Conservation (phyloP, 148 eudicot species). For the Oxyria digyna region DNA sequence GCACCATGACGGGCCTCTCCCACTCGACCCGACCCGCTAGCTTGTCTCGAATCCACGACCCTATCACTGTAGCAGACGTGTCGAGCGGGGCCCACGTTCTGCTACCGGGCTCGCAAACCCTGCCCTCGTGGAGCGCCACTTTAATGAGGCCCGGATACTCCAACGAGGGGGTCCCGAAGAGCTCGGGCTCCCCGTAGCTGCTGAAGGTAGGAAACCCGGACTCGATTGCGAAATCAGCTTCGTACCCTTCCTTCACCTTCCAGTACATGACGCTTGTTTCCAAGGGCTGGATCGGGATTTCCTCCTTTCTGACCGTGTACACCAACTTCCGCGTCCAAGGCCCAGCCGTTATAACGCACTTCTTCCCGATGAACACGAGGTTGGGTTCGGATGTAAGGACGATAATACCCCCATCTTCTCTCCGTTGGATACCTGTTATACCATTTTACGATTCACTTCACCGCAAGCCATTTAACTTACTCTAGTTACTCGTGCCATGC, state of each 20-base stretch:
- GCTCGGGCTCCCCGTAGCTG: slow-evolving; percentile 52
- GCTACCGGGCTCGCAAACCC: slow-evolving; percentile 50
- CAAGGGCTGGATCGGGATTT: slow-evolving; percentile 48
- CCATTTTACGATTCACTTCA: too few species aligned
- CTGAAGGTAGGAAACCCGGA: slow-evolving; percentile 66
- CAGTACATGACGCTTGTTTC: slow-evolving; percentile 60
- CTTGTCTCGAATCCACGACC: slow-evolving; percentile 40
- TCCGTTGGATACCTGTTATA: too few species aligned
- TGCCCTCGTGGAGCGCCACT: slow-evolving; percentile 49
- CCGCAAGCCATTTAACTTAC: too few species aligned
- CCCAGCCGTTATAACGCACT: slow-evolving; percentile 65
- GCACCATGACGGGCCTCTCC: slow-evolving; percentile 34
- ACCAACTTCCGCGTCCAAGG: slow-evolving; percentile 55
- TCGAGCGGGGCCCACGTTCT: too few species aligned
- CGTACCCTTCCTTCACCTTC: slow-evolving; percentile 46
- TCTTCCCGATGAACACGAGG: slow-evolving; percentile 29
- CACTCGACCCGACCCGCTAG: slow-evolving; percentile 43
- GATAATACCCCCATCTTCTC: slow-evolving; percentile 16
- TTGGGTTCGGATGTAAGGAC: slow-evolving; percentile 26
- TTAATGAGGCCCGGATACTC: slow-evolving; percentile 79
- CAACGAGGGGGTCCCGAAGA: slow-evolving; percentile 74
- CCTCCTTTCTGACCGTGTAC: slow-evolving; percentile 10
- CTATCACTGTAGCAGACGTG: slow-evolving; percentile 16
- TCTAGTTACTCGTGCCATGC: too few species aligned
- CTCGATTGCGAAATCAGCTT: slow-evolving; percentile 31